Base-by-base conservation (phyloP, 148 eudicot species). In the Hydrangea macrophylla region DNA sequence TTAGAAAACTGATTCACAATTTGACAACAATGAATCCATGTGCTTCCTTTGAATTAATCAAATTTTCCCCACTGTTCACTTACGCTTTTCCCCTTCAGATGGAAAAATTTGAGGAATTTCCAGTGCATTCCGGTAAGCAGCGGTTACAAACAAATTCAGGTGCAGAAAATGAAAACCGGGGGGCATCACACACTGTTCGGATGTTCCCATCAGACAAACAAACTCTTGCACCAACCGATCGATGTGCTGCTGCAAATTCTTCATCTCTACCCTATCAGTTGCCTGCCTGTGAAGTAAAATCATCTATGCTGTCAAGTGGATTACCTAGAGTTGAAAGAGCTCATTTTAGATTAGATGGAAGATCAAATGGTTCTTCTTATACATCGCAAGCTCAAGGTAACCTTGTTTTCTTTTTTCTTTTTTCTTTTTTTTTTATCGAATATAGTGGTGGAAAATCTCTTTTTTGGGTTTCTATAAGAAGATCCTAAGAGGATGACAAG, bases 21-120 rank as follows among this genome's bases (percentile, higher is more conserved):
- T n/a, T n/a, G n/a, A n/a, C n/a, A n/a, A n/a, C n/a, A n/a, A n/a
- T n/a, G n/a, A n/a, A n/a, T n/a, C n/a, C n/a, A n/a, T n/a, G n/a
- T n/a, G n/a, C n/a, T n/a, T n/a, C n/a, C n/a, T n/a, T n/a, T n/a
- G n/a, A n/a, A n/a, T n/a, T n/a, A n/a, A n/a, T n/a, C n/a, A n/a
- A n/a, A n/a, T 40, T 24, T 20, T 55, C 42, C 25, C 6, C 59
- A 32, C 27, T 32, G 33, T 51, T 31, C 40, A 51, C 33, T 18
- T 22, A 42, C 48, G 8, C 62, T 31, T 31, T 53, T 44, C 15
- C 37, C n/a, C 12, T 66, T 69, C 77, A 94, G 97, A 91, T 94
- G 90, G 96, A 84, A 72, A 88, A 89, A 67, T 69, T 93, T 37
- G 83, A 84, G 61, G 78, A 80, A 15, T 83, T 82, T 69, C 67